Evolutionary conservation across 2,329 filamentous ascomycete genomes (phyloP), one percentile per base, ranked within the genome.

Genomic region (Beauveria caledonica): DNA sequence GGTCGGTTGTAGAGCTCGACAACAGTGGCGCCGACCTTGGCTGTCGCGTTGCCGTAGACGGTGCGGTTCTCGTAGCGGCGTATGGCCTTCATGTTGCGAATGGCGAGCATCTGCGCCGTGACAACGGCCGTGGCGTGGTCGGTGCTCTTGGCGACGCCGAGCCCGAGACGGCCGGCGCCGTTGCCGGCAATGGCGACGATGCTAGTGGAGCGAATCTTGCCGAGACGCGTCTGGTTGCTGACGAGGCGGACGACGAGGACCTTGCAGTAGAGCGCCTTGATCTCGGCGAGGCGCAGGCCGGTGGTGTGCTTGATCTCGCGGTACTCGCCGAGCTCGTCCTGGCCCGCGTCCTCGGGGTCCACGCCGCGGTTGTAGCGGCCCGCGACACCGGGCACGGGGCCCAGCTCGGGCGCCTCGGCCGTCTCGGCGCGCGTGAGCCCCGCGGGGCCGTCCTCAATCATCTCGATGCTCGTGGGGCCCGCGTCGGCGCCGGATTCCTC

Each of bases 31-130:
- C 90, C 90, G 39, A 96, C 83, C 80, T 99, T 99, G 67, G 80
- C 85, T 73, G 86, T 82, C 45, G 96, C 83, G 64, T 92, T 85
- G 61, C 94, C 94, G 75, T 83, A 97, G 58, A 96, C 94, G 13
- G 94, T 99, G 63, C 94, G 81, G 68, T 91, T 82, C 79, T 99
- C 94, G 71, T 97, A 99, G 61, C 93, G 82, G 54, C 86, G 85
- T 60, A 99, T 85, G n/a, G 94, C 92, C 77, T 86, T 85, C 90
- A 99, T 92, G 78, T 94, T 97, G 69, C 88, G 82, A 67, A 97
- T 89, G 25, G 94, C 93, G 65, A 87, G 81, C 76, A 92, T 85
- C 73, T 83, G 85, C 49, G 92, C 89, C 77, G 95, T 91, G 64
- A 81, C 76, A 44, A 76, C 72, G 0, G 90, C 90, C 62, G 89